Evolutionary conservation across 352 stramenopile genomes (phyloP).

Genomic region (Globisporangium nunn): DNA sequence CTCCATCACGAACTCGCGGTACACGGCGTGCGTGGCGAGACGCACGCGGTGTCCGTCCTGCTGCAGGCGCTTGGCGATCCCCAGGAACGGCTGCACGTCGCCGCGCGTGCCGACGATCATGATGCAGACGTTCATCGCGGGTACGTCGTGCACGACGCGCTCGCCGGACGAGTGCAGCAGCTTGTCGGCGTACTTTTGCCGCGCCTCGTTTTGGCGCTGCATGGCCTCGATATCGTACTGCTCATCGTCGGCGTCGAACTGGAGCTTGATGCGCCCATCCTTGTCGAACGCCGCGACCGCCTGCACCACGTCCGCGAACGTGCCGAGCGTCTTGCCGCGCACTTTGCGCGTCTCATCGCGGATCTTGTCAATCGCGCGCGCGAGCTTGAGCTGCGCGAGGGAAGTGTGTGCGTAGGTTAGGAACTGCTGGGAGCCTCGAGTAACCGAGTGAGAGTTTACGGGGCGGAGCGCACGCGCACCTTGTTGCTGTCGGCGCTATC

Average conservation of each 20-base stretch:
- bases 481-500: too few relatives aligned
- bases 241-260: slow-evolving; percentile 32
- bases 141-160: slow-evolving; percentile 6
- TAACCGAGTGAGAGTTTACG: too few relatives aligned
- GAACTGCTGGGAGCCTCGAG: too few relatives aligned
- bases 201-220: slow-evolving; percentile 7
- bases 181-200: slow-evolving; percentile 8
- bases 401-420: neutral
- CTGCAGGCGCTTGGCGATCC: slow-evolving; percentile 80
- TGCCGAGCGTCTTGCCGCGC: slow-evolving; percentile 6
- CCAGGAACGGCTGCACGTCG: slow-evolving; percentile 86
- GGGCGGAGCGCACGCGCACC: too few relatives aligned
- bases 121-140: slow-evolving; percentile 73
- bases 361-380: slow-evolving; percentile 7
- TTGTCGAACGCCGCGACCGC: slow-evolving; percentile 10
- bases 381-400: slow-evolving; percentile 6
- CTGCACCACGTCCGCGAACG: slow-evolving; percentile 14
- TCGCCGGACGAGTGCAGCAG: slow-evolving; percentile 4
- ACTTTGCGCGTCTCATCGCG: slow-evolving; percentile 6
- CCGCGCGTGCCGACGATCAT: slow-evolving; percentile 86
- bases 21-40: slow-evolving; percentile 87
- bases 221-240: slow-evolving; percentile 17
- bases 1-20: slow-evolving; percentile 75
- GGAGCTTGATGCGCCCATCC: slow-evolving; percentile 26
- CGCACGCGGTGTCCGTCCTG: slow-evolving; percentile 86